phyloP scores from a whole-genome alignment of 345 rosid species.

The Hevea brasiliensis region DNA sequence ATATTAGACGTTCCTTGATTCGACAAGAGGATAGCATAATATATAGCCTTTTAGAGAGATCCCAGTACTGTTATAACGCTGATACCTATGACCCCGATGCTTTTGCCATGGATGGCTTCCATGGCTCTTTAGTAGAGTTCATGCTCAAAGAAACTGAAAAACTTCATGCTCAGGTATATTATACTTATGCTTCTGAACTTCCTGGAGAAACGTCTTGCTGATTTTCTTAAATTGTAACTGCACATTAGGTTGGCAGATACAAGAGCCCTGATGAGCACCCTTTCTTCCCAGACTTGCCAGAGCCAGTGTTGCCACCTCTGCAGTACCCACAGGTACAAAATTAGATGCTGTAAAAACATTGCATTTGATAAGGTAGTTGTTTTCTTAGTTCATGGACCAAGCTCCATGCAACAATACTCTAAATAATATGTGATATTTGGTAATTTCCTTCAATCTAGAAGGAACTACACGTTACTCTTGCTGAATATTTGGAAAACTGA shows the following conservation, averaged over 20 bases:
- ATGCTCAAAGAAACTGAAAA: slow-evolving; percentile 80
- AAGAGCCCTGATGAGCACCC: slow-evolving; percentile 93
- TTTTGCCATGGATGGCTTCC: slow-evolving; percentile 71
- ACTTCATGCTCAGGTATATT: slow-evolving; percentile 75
- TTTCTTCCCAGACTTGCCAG: slow-evolving; percentile 75
- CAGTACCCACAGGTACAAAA: slow-evolving; percentile 64
- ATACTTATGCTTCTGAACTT: background rate
- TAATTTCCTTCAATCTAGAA: background rate
- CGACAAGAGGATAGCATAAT: slow-evolving; percentile 94
- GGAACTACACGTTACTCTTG: background rate
- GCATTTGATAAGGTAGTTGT: background rate
- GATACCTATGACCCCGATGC: slow-evolving; percentile 82
- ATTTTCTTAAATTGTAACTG: slow-evolving; percentile 13
- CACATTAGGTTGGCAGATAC: slow-evolving; percentile 70
- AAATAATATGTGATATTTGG: background rate
- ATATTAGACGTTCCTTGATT: slow-evolving; percentile 70
- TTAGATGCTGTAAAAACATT: background rate
- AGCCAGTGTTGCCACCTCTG: slow-evolving; percentile 72
- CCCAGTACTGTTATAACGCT: slow-evolving; percentile 77
- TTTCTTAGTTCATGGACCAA: background rate
- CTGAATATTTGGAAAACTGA: background rate
- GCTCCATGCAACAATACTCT: background rate
- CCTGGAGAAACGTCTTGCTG: background rate
- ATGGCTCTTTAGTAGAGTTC: slow-evolving; percentile 81
- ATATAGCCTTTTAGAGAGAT: slow-evolving; percentile 74